Evolutionary conservation across 1,284 basidiomycete species (phyloP).

Genomic region (Heliocybe sulcata): DNA sequence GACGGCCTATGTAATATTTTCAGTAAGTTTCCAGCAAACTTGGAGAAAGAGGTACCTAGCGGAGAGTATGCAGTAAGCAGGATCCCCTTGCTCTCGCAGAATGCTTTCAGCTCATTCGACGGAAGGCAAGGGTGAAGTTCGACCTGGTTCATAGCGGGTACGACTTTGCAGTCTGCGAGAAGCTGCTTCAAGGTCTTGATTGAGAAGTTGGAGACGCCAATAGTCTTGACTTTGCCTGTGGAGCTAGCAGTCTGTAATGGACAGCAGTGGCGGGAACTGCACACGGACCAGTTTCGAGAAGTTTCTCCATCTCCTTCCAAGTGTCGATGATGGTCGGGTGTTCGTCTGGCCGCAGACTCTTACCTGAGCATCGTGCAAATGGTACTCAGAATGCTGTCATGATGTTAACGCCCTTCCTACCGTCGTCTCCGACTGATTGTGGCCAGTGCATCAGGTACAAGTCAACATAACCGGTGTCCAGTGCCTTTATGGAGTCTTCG

Average conservation of each 20-base stretch:
- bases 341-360: constrained; percentile 30
- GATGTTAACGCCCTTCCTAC: constrained; percentile 5
- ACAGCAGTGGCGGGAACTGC: background rate
- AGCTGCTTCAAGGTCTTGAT: constrained; percentile 25
- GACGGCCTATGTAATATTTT: background rate
- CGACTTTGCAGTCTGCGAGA: constrained; percentile 28
- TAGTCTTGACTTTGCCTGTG: constrained; percentile 34
- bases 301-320: constrained; percentile 54
- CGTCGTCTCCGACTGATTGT: constrained; percentile 15
- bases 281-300: constrained; percentile 35
- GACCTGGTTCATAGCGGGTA: constrained; percentile 46
- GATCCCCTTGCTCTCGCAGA: constrained; percentile 47
- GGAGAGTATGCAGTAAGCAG: constrained; percentile 55
- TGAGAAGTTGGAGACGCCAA: constrained; percentile 47
- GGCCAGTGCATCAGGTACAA: constrained; percentile 70
- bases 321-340: constrained; percentile 42
- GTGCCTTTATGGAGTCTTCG: constrained; percentile 45
- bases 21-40: background rate
- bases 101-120: constrained; percentile 41
- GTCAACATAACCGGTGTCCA: constrained; percentile 61
- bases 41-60: constrained; percentile 25
- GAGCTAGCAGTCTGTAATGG: background rate
- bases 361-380: constrained; percentile 9
- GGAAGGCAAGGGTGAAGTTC: constrained; percentile 44
- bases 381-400: constrained; percentile 8